Evolutionary conservation across 345 rosid species (phyloP).

Genomic region (Eucalyptus guilfoylei): DNA sequence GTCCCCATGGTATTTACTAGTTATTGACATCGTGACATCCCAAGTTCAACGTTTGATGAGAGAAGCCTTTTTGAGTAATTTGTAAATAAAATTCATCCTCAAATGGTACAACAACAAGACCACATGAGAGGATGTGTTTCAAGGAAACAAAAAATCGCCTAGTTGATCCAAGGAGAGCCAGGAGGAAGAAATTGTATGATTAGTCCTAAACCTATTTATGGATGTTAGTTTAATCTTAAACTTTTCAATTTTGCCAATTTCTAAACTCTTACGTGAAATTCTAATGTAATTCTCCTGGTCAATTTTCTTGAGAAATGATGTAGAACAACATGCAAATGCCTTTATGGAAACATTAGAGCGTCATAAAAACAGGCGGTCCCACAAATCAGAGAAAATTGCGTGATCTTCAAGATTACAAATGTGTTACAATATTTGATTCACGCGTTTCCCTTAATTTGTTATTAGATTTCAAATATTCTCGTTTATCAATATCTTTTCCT

Average conservation of each 20-base stretch:
- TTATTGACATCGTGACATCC: neutral
- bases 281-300: rapidly evolving
- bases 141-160: neutral
- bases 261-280: rapidly evolving
- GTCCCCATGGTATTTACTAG: neutral
- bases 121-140: neutral
- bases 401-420: no score
- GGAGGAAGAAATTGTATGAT: neutral
- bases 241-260: rapidly evolving
- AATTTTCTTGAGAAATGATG: rapidly evolving
- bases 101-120: neutral
- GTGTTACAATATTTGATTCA: no score
- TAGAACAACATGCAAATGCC: no score
- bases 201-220: neutral
- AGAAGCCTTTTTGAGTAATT: neutral
- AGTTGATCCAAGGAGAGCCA: neutral
- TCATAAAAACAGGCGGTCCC: no score
- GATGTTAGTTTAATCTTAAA: neutral
- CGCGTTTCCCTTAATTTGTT: no score
- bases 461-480: no score
- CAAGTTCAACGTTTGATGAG: neutral
- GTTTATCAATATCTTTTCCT: no score
- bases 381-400: no score
- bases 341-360: no score
- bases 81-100: neutral